phyloP scores from a whole-genome alignment of 2,329 filamentous ascomycete genomes.

The Fusarium napiforme region DNA sequence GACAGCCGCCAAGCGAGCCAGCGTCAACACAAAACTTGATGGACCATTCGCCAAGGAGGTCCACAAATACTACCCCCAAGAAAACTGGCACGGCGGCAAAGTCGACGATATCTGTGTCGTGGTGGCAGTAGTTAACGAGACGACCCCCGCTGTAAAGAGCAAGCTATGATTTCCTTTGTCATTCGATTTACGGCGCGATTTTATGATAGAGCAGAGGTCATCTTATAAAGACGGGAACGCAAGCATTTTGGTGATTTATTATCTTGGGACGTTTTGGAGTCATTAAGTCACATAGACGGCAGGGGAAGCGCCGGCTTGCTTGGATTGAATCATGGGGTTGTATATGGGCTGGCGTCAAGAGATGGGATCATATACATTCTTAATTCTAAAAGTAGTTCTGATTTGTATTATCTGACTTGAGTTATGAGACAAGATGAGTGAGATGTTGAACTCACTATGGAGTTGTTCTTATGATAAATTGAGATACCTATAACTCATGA shows the following conservation, averaged over 20 bases:
- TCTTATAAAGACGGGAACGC: constrained; percentile 43
- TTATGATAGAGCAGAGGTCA: constrained; percentile 40
- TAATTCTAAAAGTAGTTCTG: constrained; percentile 29
- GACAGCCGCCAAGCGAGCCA: constrained; percentile 84
- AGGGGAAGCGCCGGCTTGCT: constrained; percentile 21
- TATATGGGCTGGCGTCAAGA: constrained; percentile 36
- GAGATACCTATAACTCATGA: not conserved
- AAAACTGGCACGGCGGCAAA: constrained; percentile 92
- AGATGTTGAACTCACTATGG: not conserved
- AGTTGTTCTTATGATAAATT: not conserved
- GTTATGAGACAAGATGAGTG: not conserved
- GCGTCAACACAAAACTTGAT: constrained; percentile 82
- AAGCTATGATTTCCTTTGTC: constrained; percentile 47
- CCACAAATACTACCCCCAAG: constrained; percentile 84
- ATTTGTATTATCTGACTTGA: not conserved
- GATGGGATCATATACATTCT: constrained; percentile 30
- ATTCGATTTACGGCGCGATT: constrained; percentile 32
- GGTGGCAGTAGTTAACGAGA: constrained; percentile 79
- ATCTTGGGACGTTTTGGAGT: constrained; percentile 43
- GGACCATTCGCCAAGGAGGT: constrained; percentile 97
- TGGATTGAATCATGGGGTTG: constrained; percentile 33
- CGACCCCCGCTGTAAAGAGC: constrained; percentile 49
- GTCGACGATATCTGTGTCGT: constrained; percentile 95
- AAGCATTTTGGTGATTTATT: constrained; percentile 40
- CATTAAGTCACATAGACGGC: constrained; percentile 36